These are phyloP conservation scores for Thielaviopsis punctulata DNA, from an alignment of 2,329 filamentous ascomycete species.

Conservation along the genomic window DNA sequence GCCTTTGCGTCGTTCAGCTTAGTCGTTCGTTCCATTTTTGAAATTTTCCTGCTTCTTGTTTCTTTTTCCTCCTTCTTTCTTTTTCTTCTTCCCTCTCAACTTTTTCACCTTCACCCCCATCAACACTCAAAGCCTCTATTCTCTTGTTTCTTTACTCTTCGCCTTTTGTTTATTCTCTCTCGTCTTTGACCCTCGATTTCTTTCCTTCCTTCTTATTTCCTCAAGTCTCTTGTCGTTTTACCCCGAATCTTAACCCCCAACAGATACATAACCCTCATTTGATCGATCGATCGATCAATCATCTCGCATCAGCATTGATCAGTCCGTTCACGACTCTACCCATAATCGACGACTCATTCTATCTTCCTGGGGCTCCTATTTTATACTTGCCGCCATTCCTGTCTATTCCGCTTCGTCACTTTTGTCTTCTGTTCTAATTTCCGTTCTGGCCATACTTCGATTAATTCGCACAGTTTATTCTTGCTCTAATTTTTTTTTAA, in stretches of 20 bases:
- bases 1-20: background rate
- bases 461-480: background rate
- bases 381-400: no score
- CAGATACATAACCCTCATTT: background rate
- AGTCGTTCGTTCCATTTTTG: background rate
- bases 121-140: conserved; percentile 10
- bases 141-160: conserved; percentile 14
- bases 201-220: background rate
- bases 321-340: background rate
- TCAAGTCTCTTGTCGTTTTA: background rate
- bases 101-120: background rate
- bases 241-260: background rate
- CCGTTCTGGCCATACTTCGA: background rate
- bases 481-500: background rate
- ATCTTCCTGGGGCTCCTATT: background rate
- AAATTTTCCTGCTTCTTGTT: background rate
- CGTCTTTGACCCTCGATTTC: background rate
- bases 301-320: background rate
- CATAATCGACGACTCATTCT: background rate
- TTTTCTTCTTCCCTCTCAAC: conserved; percentile 7
- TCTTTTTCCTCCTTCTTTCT: background rate
- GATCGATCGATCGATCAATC: background rate
- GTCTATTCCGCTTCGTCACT: background rate
- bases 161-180: no score
- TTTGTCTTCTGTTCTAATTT: background rate